Evolutionary conservation across 768 basidiomycete species (phyloP).

Genomic region (Pleurotus eryngii): DNA sequence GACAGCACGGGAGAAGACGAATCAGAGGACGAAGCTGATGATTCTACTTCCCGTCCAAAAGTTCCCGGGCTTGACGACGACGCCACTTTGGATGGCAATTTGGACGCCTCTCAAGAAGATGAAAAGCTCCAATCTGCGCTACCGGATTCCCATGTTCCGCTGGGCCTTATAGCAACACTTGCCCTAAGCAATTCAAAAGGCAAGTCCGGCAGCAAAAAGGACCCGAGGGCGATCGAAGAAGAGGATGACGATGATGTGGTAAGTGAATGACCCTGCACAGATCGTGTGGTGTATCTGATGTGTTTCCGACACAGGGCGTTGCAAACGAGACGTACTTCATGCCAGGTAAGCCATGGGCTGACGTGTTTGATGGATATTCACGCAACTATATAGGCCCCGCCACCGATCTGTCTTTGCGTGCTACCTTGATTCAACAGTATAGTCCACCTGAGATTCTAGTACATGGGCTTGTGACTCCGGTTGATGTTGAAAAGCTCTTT

Average conservation of each 20-base stretch:
- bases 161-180: constrained; percentile 73
- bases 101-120: constrained; percentile 32
- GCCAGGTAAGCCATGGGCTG: constrained; percentile 49
- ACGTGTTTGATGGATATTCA: not conserved
- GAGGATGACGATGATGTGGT: constrained; percentile 69
- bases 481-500: constrained; percentile 82
- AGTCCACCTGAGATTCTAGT: constrained; percentile 80
- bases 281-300: constrained; percentile 10
- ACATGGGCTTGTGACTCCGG: constrained; percentile 72
- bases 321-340: constrained; percentile 79
- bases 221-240: constrained; percentile 27
- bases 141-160: constrained; percentile 70
- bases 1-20: constrained; percentile 30
- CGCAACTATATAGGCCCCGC: constrained; percentile 53
- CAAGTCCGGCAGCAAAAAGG: constrained; percentile 21
- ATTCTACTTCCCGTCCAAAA: constrained; percentile 8
- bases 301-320: constrained; percentile 49
- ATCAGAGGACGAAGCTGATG: constrained; percentile 39
- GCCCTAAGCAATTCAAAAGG: constrained; percentile 54
- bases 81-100: constrained; percentile 21
- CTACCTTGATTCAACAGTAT: constrained; percentile 71
- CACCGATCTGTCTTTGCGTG: constrained; percentile 65
- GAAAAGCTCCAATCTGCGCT: constrained; percentile 49
- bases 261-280: constrained; percentile 15
- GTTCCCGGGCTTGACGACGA: constrained; percentile 14